A percentile compares a stretch with the other conserved stretches of the same genome.
These are phyloP conservation scores for Malania oleifera DNA, from an alignment of 164 flowering plant genomes.

Conservation along the genomic window DNA sequence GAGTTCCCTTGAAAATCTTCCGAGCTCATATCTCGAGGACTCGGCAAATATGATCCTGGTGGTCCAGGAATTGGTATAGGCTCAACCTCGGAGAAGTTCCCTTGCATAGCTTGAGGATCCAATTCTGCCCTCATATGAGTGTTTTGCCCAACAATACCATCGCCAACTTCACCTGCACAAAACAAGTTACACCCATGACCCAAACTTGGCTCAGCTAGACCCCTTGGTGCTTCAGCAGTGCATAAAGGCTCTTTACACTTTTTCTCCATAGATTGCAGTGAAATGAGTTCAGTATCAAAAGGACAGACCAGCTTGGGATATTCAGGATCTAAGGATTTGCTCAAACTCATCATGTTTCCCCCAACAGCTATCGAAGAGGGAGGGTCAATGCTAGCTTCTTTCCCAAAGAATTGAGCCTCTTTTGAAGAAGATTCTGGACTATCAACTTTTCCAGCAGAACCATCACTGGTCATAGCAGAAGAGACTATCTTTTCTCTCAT, in stretches of 20 bases:
- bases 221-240: slow-evolving; percentile 16
- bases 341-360: slow-evolving; percentile 2
- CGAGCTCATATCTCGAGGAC: slow-evolving; percentile 52
- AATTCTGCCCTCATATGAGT: slow-evolving; percentile 14
- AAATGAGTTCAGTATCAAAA: slow-evolving; percentile 16
- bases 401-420: slow-evolving; percentile 1
- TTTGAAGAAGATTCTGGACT: slow-evolving; percentile 17
- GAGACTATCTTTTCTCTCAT: slow-evolving; percentile 13
- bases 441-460: slow-evolving; percentile 14
- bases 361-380: slow-evolving; percentile 9
- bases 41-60: slow-evolving; percentile 68
- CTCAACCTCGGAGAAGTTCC: slow-evolving; percentile 43
- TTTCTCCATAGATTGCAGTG: slow-evolving; percentile 19
- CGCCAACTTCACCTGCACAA: slow-evolving; percentile 25
- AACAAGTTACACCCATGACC: slow-evolving; percentile 21
- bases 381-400: slow-evolving; percentile 12
- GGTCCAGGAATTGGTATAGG: slow-evolving; percentile 71
- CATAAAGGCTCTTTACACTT: slow-evolving; percentile 16
- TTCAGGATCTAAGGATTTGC: slow-evolving; percentile 17
- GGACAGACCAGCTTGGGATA: slow-evolving; percentile 9
- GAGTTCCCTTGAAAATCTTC: slow-evolving; percentile 61
- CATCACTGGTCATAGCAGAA: slow-evolving; percentile 14
- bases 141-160: slow-evolving; percentile 16
- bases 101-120: slow-evolving; percentile 25
- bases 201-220: slow-evolving; percentile 15